Conservation (phyloP, 1,284 basidiomycete genomes). For the Boletus semigastroideus region DNA sequence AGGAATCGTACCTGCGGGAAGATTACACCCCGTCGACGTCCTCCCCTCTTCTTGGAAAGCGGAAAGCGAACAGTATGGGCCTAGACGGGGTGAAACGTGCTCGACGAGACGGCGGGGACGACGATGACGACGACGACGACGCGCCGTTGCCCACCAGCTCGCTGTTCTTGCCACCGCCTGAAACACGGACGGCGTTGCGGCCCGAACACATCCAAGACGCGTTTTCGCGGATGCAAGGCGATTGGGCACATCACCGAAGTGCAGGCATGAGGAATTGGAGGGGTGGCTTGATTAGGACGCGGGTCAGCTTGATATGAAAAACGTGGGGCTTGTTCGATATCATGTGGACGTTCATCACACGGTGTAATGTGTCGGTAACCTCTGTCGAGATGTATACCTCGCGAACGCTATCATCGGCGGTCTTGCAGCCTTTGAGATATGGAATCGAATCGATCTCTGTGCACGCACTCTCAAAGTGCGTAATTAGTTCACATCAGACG, state of each 20-base stretch:
- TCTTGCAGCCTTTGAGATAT: too few species aligned
- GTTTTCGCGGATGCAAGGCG: constrained; percentile 82
- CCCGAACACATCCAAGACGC: constrained; percentile 89
- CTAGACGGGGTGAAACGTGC: constrained; percentile 58
- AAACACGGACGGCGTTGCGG: constrained; percentile 72
- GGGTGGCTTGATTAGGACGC: constrained; percentile 76
- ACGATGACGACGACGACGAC: constrained; percentile 58
- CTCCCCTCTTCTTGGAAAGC: constrained; percentile 66
- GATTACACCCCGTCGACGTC: constrained; percentile 47
- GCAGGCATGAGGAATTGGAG: constrained; percentile 88
- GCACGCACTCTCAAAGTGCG: too few species aligned
- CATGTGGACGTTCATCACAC: background rate
- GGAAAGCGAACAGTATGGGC: constrained; percentile 51
- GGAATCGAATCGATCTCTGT: too few species aligned
- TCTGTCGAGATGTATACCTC: too few species aligned
- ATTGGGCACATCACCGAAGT: constrained; percentile 75
- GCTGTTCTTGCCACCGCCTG: constrained; percentile 77
- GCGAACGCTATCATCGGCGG: too few species aligned
- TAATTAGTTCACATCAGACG: too few species aligned
- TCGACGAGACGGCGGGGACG: constrained; percentile 45
- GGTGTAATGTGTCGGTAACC: too few species aligned
- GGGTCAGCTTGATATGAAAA: constrained; percentile 72
- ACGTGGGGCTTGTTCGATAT: background rate
- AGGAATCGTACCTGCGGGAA: constrained; percentile 68
- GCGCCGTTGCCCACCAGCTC: constrained; percentile 63